A percentile compares a stretch with the other conserved stretches of the same genome.
Conservation (phyloP, 805 yeast genomes). For the Yamadazyma insecticola region DNA sequence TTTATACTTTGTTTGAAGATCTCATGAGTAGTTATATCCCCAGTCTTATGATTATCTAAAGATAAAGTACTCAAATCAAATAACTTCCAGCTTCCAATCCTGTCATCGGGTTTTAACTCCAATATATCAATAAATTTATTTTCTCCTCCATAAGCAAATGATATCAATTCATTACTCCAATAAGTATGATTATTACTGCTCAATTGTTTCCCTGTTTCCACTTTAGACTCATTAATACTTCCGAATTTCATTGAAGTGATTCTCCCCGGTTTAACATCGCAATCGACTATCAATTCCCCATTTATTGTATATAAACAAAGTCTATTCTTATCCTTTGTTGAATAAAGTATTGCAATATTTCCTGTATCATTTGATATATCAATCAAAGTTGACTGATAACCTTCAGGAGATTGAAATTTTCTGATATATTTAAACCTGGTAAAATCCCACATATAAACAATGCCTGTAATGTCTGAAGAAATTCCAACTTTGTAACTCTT, state of each 20-base stretch:
- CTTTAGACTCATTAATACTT: slow-evolving; percentile 22
- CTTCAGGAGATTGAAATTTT: slow-evolving; percentile 15
- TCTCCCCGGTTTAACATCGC: slow-evolving; percentile 11
- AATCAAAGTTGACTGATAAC: slow-evolving; percentile 20
- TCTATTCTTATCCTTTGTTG: slow-evolving; percentile 11
- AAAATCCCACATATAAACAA: slow-evolving; percentile 61
- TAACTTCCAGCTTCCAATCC: slow-evolving; percentile 9
- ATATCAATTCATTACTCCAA: slow-evolving; percentile 35
- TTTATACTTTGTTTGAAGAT: slow-evolving; percentile 23
- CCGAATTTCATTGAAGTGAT: slow-evolving; percentile 25
- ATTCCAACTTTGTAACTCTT: slow-evolving; percentile 51
- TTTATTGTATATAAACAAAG: slow-evolving; percentile 48
- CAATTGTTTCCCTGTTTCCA: slow-evolving; percentile 19
- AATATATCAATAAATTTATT: slow-evolving; percentile 24
- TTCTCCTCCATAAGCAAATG: slow-evolving; percentile 19
- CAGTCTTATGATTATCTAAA: slow-evolving; percentile 5
- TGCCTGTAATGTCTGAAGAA: slow-evolving; percentile 53
- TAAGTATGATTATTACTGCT: slow-evolving; percentile 23
- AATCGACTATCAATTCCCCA: slow-evolving; percentile 39
- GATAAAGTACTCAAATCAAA: slow-evolving; percentile 4
- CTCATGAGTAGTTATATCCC: slow-evolving; percentile 24
- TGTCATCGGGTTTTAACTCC: slow-evolving; percentile 17
- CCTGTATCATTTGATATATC: slow-evolving; percentile 57
- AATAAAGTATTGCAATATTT: slow-evolving; percentile 36
- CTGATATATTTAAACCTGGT: slow-evolving; percentile 49